Base-by-base conservation (phyloP, 2,329 filamentous ascomycete species). In the Fusarium udum region DNA sequence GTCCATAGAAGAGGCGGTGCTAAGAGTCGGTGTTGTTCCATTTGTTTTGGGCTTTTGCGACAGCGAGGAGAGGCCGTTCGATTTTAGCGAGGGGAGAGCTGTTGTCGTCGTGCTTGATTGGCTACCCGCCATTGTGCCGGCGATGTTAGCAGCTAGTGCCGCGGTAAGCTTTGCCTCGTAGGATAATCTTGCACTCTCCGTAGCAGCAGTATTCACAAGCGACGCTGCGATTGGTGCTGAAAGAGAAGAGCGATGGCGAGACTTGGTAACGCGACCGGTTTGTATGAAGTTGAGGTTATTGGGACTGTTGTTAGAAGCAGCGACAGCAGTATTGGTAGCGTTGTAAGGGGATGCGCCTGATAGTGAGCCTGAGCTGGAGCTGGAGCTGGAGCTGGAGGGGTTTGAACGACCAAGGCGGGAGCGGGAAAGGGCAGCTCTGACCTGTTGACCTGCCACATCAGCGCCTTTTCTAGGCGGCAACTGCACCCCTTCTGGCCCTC, bases 251-350 rank as follows among this genome's bases (percentile, higher is more conserved):
- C 70, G 70, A 52, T 79, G 77, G 24, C 74, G 68, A 36, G 67
- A 49, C 64, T 79, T 79, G 53, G 71, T 75, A 62, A 79, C 71
- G 67, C 78, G 76, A 32, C 78, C 77, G 12, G 69, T 65, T 48
- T 78, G 77, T 20, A 72, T 77, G 43, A 75, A 62, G 61, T 61
- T 69, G 57, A 68, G 43, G 37, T 26, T 40, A 42, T 72, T 59
- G 42, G 20, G 45, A 14, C 31, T 59, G 20, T 51, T 59, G 32
- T 15, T 45, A 10, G 64, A 9, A 49, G 51, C 37, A 43, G 43
- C 58, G 32, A 63, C 61, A 56, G 49, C 57, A 64, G 49, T 57
- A 67, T 59, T 60, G 63, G 53, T 64, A 60, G 61, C 60, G 51
- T 72, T 72, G 64, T 72, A 73, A 64, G 62, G 61, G 45, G 56